Conservation (phyloP, 1,284 basidiomycete genomes). For the Ustilago shanxiensis region DNA sequence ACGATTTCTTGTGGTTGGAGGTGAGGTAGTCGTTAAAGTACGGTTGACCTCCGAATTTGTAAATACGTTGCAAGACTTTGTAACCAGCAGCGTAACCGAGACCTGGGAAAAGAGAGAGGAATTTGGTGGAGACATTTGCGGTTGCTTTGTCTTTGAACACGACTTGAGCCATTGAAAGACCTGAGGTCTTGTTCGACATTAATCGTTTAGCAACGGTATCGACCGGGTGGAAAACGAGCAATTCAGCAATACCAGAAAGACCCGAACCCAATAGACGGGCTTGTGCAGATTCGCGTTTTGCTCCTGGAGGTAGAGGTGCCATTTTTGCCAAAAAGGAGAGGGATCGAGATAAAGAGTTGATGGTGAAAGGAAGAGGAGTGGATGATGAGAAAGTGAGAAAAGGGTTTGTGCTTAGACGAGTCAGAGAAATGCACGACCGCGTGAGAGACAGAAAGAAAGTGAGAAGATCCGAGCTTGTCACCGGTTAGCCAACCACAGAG, state of each 20-base stretch:
- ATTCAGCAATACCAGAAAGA: slow-evolving; percentile 86
- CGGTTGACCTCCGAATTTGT: slow-evolving; percentile 97
- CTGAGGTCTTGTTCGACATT: slow-evolving; percentile 83
- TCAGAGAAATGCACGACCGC: slow-evolving; percentile 1
- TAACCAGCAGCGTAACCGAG: slow-evolving; percentile 92
- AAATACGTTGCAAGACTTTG: slow-evolving; percentile 75
- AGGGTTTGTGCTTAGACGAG: not conserved
- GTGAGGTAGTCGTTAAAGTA: slow-evolving; percentile 94
- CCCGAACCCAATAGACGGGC: slow-evolving; percentile 91
- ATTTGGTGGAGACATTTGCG: slow-evolving; percentile 76
- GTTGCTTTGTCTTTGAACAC: slow-evolving; percentile 88
- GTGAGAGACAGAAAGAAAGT: too few relatives aligned
- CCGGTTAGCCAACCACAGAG: not conserved
- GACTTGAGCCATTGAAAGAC: slow-evolving; percentile 76
- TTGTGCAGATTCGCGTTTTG: slow-evolving; percentile 80
- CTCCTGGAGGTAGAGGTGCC: slow-evolving; percentile 56
- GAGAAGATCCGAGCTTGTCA: not conserved
- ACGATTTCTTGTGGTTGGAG: slow-evolving; percentile 80
- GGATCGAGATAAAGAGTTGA: slow-evolving; percentile 9
- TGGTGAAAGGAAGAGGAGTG: slow-evolving; percentile 14
- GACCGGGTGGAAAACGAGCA: slow-evolving; percentile 75
- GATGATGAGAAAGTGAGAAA: not conserved
- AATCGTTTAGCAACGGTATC: slow-evolving; percentile 97
- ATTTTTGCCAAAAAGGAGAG: slow-evolving; percentile 36
- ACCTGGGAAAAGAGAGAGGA: slow-evolving; percentile 94